These are phyloP conservation scores for Astrephomene gubernaculifera DNA, from an alignment of 139 green algal genomes.

Conservation along the genomic window DNA sequence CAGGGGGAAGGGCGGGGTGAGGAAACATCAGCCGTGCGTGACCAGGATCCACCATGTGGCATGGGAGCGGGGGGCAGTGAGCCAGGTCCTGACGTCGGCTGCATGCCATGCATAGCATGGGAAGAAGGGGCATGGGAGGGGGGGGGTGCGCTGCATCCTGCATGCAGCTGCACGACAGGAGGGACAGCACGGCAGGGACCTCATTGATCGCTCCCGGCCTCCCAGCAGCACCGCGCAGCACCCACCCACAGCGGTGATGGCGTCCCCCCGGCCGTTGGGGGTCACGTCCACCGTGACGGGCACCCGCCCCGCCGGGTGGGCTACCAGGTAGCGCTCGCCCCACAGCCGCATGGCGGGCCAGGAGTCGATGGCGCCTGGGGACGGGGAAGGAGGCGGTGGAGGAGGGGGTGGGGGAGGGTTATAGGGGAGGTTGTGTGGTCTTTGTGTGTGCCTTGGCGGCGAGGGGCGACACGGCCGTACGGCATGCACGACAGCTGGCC, in stretches of 20 bases:
- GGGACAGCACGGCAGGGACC: too few relatives aligned
- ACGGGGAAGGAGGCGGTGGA: neutral
- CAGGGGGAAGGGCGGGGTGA: neutral
- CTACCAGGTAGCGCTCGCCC: conserved; percentile 31
- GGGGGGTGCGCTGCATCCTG: too few relatives aligned
- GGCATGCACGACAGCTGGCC: neutral
- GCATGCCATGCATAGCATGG: too few relatives aligned
- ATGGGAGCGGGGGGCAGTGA: too few relatives aligned
- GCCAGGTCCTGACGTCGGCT: too few relatives aligned
- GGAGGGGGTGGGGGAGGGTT: neutral
- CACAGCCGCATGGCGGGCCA: conserved; percentile 51
- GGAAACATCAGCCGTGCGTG: too few relatives aligned
- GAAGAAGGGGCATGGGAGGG: too few relatives aligned
- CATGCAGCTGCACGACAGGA: too few relatives aligned
- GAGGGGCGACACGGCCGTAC: too few relatives aligned
- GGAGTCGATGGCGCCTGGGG: conserved; percentile 28
- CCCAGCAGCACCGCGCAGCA: neutral
- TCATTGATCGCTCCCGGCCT: neutral
- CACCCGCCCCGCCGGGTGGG: neutral
- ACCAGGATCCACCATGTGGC: too few relatives aligned
- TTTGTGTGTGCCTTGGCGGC: neutral
- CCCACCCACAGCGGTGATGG: conserved; percentile 39
- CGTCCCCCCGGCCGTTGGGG: conserved; percentile 62
- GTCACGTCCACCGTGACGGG: conserved; percentile 61
- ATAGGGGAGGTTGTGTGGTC: neutral